Percentiles rank a stretch among this genome's conserved stretches.
Conservation (phyloP, 805 yeast genomes). For the Tetrapisispora phaffii region DNA sequence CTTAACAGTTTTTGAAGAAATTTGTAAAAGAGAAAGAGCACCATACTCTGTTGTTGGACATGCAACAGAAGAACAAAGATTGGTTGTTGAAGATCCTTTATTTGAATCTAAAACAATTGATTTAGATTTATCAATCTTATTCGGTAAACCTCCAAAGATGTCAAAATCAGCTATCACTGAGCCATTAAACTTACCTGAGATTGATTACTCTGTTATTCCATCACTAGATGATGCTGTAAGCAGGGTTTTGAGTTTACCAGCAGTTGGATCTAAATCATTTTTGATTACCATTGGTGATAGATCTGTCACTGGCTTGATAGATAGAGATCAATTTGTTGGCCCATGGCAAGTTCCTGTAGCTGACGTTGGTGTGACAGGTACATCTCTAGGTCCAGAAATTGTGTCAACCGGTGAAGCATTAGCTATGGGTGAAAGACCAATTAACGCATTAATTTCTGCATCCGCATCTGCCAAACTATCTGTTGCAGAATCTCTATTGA, state of each 20-base stretch:
- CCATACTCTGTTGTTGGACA: slow-evolving; percentile 92
- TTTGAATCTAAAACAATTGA: slow-evolving; percentile 84
- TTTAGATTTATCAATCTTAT: slow-evolving; percentile 85
- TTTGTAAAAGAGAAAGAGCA: slow-evolving; percentile 92
- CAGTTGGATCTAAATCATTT: slow-evolving; percentile 92
- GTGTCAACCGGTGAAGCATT: slow-evolving; percentile 88
- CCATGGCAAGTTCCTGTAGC: slow-evolving; percentile 99
- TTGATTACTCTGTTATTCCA: slow-evolving; percentile 31
- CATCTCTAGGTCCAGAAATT: slow-evolving; percentile 70
- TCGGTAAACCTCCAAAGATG: slow-evolving; percentile 97
- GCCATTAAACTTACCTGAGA: slow-evolving; percentile 39
- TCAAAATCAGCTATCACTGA: slow-evolving; percentile 61
- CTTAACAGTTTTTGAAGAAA: slow-evolving; percentile 56
- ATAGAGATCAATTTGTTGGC: slow-evolving; percentile 97
- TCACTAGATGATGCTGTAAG: slow-evolving; percentile 54
- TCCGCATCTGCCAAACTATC: slow-evolving; percentile 90
- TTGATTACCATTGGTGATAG: slow-evolving; percentile 97
- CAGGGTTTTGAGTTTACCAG: slow-evolving; percentile 79
- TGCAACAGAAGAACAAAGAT: slow-evolving; percentile 79
- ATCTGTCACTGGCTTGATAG: slow-evolving; percentile 92
- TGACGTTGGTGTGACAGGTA: slow-evolving; percentile 92
- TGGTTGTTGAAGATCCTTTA: slow-evolving; percentile 69
- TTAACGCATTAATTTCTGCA: slow-evolving; percentile 77
- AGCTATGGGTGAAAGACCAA: slow-evolving; percentile 95
- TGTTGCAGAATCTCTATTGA: slow-evolving; percentile 88